Conservation (phyloP, 108 stramenopile genomes). For the Fragilariopsis cylindrus region DNA sequence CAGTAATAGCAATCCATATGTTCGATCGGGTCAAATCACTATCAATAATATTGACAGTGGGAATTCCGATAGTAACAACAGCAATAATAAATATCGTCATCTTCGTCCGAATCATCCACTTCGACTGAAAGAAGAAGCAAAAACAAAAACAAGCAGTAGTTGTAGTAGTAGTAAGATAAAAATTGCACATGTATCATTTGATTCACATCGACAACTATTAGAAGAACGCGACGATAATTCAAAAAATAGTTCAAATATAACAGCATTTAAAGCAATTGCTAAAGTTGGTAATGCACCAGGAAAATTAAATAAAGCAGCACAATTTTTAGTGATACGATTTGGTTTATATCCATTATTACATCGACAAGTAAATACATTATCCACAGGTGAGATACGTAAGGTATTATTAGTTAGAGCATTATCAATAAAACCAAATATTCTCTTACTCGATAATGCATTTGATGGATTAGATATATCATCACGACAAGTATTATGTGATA, state of each 20-base stretch:
- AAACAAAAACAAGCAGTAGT: too few species aligned
- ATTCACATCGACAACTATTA: constrained; percentile 66
- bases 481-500: constrained; percentile 41
- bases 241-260: neutral
- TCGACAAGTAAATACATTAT: constrained; percentile 55
- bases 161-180: too few species aligned
- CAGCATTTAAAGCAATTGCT: constrained; percentile 54
- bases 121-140: too few species aligned
- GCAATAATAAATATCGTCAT: too few species aligned
- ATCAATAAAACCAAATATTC: constrained; percentile 47
- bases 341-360: constrained; percentile 68
- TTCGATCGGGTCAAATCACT: neutral
- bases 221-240: constrained; percentile 2
- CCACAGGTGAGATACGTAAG: constrained; percentile 83
- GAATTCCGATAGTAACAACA: too few species aligned
- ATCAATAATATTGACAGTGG: neutral
- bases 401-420: constrained; percentile 69
- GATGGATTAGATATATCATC: constrained; percentile 77
- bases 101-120: too few species aligned
- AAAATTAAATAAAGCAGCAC: constrained; percentile 59
- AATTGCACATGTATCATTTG: constrained; percentile 65
- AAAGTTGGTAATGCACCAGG: constrained; percentile 32
- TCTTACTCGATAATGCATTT: constrained; percentile 81
- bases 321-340: constrained; percentile 70
- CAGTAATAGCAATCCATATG: neutral